Evolutionary conservation across 805 yeast species (phyloP), one percentile per base, ranked within the genome.

Genomic region (Starmera caribaea): DNA sequence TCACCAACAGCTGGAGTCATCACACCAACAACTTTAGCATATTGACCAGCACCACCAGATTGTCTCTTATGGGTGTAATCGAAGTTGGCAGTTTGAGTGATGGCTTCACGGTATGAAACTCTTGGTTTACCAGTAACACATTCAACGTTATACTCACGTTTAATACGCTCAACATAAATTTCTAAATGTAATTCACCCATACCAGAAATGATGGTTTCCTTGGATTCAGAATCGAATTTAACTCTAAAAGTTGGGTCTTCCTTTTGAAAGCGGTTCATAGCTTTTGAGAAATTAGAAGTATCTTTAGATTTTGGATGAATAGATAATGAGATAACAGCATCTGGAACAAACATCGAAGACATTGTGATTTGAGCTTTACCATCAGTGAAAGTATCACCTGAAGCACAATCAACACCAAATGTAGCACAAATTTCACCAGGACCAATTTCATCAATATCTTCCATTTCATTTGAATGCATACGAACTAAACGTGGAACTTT

Each of bases 341-440:
- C 99, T 7, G 99, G 99, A 45, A 92, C 98, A 65, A 72, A 92
- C 98, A 92, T 92, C 5, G 97, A 87, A 41, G 94, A 79, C 97
- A 92, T 90, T 40, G 98, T 80, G 53, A 84, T 81, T 53, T 79
- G 71, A 40, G 79, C 68, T 12, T 73, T 69, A 40, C 92, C 95
- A 49, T 86, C 95, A 35, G 95, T 81, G 63, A 92, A 92, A 12
- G 97, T 87, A 58, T 92, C 98, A 57, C 99, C 99, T 12, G 98
- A 92, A 10, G 97, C 80, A 73, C 99, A 92, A 62, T 92, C 98
- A 51, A 92, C 85, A 66, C 99, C 99, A 54, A 92, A 92, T 42
- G 97, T 90, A 40, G 99, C 99, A 69, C 99, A 92, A 54, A 92
- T 92, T 68, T 92, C 98, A 61, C 99, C 99, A 27, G 97, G 90